Percentiles rank a stretch among this genome's conserved stretches.
Conservation (phyloP, 139 green algal genomes). For the Chlorella sorokiniana region DNA sequence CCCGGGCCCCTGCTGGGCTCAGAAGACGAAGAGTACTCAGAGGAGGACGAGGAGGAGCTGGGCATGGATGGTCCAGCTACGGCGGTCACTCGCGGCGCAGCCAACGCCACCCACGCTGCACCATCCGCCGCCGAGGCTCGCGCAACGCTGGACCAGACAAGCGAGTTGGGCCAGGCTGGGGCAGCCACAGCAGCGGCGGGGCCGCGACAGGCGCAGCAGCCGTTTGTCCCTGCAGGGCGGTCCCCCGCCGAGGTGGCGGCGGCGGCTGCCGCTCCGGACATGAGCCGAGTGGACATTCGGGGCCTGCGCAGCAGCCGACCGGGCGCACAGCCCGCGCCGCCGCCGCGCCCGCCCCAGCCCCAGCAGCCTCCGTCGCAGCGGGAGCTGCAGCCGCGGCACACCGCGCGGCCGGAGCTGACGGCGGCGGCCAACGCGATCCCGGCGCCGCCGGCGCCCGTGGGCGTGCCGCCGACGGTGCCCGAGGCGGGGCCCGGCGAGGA, state of each 20-base stretch:
- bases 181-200: neutral
- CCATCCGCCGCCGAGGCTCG: too few relatives aligned
- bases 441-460: neutral
- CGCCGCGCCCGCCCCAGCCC: neutral
- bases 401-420: constrained; percentile 19
- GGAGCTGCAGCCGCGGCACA: constrained; percentile 26
- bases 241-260: neutral
- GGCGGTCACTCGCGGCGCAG: neutral
- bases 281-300: constrained; percentile 26
- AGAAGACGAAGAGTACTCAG: neutral
- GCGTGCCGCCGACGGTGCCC: constrained; percentile 3
- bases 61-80: neutral
- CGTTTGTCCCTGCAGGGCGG: neutral
- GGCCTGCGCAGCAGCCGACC: neutral
- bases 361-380: neutral
- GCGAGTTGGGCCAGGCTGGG: neutral
- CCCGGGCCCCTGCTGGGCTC: neutral
- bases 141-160: neutral
- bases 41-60: constrained; percentile 15
- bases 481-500: neutral
- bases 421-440: neutral
- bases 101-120: too few relatives aligned
- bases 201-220: neutral
- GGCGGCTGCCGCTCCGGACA: constrained; percentile 2
- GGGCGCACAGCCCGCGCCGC: neutral